Conservation (phyloP, 495 filamentous ascomycete species). For the Haplographium delicatum region DNA sequence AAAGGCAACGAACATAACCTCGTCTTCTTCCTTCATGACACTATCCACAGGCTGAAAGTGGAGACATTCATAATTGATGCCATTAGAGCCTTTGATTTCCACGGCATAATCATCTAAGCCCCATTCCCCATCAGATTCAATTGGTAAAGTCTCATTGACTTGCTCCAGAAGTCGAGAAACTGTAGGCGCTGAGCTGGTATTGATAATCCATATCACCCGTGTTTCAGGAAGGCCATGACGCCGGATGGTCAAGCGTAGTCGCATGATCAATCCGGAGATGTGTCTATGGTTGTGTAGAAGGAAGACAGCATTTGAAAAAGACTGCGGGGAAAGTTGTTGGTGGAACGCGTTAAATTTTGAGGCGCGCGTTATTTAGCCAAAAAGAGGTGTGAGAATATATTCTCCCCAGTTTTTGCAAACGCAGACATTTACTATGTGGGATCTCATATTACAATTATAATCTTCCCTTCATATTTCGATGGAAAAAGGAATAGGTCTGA, state of each 20-base stretch:
- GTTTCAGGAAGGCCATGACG: constrained; percentile 75
- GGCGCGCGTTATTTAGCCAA: no score
- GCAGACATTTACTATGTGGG: no score
- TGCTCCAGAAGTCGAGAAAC: constrained; percentile 78
- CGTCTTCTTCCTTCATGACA: constrained; percentile 76
- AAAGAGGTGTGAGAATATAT: no score
- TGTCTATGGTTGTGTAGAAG: background rate
- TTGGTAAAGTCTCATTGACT: constrained; percentile 75
- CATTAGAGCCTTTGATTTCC: constrained; percentile 52
- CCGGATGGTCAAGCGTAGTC: constrained; percentile 75
- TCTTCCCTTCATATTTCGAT: no score
- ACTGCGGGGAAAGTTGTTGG: background rate
- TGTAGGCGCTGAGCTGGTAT: constrained; percentile 53
- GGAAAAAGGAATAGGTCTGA: no score
- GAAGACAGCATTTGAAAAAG: background rate
- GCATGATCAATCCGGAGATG: constrained; percentile 43
- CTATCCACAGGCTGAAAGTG: constrained; percentile 73
- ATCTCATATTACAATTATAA: no score
- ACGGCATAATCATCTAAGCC: constrained; percentile 92
- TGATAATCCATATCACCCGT: constrained; percentile 67
- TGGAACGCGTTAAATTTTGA: background rate
- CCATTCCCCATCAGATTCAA: constrained; percentile 75
- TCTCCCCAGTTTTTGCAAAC: no score
- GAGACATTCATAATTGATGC: constrained; percentile 74
- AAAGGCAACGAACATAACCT: constrained; percentile 62